Evolutionary conservation across 768 basidiomycete genomes (phyloP), one percentile per base, ranked within the genome.

Genomic region (Tephrocybe sp.): DNA sequence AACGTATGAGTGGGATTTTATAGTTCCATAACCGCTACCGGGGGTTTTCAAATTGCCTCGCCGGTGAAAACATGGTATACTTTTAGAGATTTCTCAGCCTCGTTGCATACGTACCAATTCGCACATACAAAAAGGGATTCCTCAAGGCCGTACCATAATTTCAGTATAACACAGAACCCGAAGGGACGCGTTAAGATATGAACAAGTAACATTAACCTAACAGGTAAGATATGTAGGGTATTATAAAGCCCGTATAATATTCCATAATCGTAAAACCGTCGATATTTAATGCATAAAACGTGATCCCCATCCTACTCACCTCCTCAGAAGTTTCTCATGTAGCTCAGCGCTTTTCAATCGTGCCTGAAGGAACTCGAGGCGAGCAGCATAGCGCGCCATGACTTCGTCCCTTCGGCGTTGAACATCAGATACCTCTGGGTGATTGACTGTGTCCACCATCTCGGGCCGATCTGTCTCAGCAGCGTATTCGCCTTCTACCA

Each of bases 331-430:
- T 53, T 68, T 73, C 57, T 80, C 79, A 47, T 70, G 76, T 11
- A 92, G 64, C 70, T 92, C 86, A 5, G 88, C 87, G 15, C 83
- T 83, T 66, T 85, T 90, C 62, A 91, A 70, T 59, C 80, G 83
- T 26, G 87, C 90, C 36, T 79, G 76, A 25, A 92, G 72, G 61
- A 84, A 92, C 56, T 89, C 87, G 48, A 92, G 63, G 41, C 88
- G 81, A 22, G 79, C 75, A 44, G 82, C 80, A 64, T 89, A 92
- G 43, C 89, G 77, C 48, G 69, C 75, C 22, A 79, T 78, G 41
- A 92, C 80, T 53, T 88, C 87, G 22, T 75, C 76, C 34, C 81
- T 75, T 32, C 87, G 77, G 47, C 75, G 70, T 44, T 84, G 79
- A 44, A 92, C 79, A 51, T 89, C 86, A 2, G 60, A 58, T 53